phyloP scores from a whole-genome alignment of 805 yeast species.

The Lachancea cidri region DNA sequence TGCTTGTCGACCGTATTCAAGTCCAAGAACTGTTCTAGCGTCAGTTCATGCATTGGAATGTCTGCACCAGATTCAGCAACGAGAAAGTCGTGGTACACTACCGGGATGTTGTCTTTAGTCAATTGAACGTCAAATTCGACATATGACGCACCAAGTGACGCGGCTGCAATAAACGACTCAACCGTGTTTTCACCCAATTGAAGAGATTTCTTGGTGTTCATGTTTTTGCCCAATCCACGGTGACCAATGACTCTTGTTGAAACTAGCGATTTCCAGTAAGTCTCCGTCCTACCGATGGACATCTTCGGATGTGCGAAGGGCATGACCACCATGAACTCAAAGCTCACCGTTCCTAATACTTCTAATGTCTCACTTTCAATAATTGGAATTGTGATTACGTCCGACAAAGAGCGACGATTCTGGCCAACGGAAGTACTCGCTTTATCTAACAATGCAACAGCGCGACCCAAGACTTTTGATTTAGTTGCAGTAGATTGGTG shows the following conservation, averaged over 20 bases:
- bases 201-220: slow-evolving; percentile 61
- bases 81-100: slow-evolving; percentile 87
- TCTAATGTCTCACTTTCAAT: slow-evolving; percentile 67
- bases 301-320: slow-evolving; percentile 47
- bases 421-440: slow-evolving; percentile 64
- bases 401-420: slow-evolving; percentile 60
- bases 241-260: slow-evolving; percentile 93
- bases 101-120: slow-evolving; percentile 88
- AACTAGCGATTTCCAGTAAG: slow-evolving; percentile 88
- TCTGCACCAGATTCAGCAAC: slow-evolving; percentile 96
- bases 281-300: slow-evolving; percentile 37
- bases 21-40: slow-evolving; percentile 80
- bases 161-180: slow-evolving; percentile 93
- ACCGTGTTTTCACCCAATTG: slow-evolving; percentile 95
- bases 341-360: slow-evolving; percentile 68
- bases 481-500: neutral
- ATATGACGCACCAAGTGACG: slow-evolving; percentile 91
- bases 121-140: slow-evolving; percentile 96
- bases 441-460: slow-evolving; percentile 64
- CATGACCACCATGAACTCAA: slow-evolving; percentile 65
- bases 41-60: slow-evolving; percentile 90
- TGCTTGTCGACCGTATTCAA: slow-evolving; percentile 33
- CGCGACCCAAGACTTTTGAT: slow-evolving; percentile 56
- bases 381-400: slow-evolving; percentile 66
- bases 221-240: slow-evolving; percentile 89